These are phyloP conservation scores for Dioscorea dumetorum DNA, from an alignment of 106 monocot genomes.

Conservation along the genomic window DNA sequence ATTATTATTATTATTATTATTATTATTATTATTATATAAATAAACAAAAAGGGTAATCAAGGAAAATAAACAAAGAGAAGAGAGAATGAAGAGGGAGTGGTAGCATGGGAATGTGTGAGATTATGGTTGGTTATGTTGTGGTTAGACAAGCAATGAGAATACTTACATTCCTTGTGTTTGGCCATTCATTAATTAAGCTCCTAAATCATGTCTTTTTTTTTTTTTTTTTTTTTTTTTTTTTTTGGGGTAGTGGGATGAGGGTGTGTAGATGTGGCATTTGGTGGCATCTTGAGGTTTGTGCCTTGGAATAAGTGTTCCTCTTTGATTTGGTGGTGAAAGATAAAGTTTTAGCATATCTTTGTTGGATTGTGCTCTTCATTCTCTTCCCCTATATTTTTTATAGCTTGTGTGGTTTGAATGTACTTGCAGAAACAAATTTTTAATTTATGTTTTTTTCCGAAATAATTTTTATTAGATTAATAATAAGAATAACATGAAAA, in stretches of 20 bases:
- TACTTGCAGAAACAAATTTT: too few relatives aligned
- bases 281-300: conserved; percentile 9
- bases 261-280: neutral
- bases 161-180: conserved; percentile 20
- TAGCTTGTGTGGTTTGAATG: too few relatives aligned
- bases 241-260: neutral
- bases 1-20: too few relatives aligned
- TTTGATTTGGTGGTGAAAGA: too few relatives aligned
- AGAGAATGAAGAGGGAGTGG: neutral
- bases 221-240: neutral
- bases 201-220: neutral
- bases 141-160: conserved; percentile 3
- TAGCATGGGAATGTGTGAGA: neutral
- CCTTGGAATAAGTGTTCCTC: neutral
- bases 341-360: neutral
- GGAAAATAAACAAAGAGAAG: neutral
- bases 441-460: too few relatives aligned
- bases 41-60: neutral
- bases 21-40: neutral
- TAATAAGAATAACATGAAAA: too few relatives aligned
- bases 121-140: neutral
- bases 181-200: conserved; percentile 21
- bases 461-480: too few relatives aligned
- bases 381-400: too few relatives aligned
- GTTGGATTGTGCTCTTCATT: neutral